Percentiles rank a stretch among this genome's conserved stretches.
Evolutionary conservation across 1,139 yeast species (phyloP).

Genomic region (Casaregolazyma suthepensis): DNA sequence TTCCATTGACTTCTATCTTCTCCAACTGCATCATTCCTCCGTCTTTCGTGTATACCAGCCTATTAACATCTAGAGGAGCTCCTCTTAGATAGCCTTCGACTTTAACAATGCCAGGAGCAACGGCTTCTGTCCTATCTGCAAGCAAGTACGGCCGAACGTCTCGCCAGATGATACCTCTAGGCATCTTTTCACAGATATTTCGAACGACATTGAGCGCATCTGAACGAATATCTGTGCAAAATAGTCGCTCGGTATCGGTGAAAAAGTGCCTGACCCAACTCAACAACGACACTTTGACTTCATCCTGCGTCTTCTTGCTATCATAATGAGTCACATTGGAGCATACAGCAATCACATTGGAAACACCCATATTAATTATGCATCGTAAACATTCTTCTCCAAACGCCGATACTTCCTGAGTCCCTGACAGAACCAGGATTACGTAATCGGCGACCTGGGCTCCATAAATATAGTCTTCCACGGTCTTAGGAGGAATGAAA

Average conservation of each 20-base stretch:
- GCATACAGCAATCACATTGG: conserved; percentile 73
- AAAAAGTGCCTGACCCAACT: conserved; percentile 86
- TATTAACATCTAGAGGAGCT: conserved; percentile 66
- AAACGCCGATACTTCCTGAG: conserved; percentile 70
- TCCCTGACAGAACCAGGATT: conserved; percentile 78
- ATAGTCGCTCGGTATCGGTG: conserved; percentile 76
- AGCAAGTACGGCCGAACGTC: conserved; percentile 82
- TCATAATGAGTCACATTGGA: conserved; percentile 64
- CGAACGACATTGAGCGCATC: conserved; percentile 72
- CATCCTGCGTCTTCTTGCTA: conserved; percentile 70
- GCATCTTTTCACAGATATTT: conserved; percentile 75
- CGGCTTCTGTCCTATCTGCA: conserved; percentile 58
- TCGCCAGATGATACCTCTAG: conserved; percentile 85
- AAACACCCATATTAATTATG: conserved; percentile 86
- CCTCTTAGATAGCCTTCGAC: conserved; percentile 88
- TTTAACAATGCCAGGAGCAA: conserved; percentile 41
- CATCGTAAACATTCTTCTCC: conserved; percentile 91
- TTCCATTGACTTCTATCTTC: conserved; percentile 38
- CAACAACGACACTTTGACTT: conserved; percentile 70
- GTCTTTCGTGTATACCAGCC: conserved; percentile 81
- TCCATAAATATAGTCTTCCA: conserved; percentile 72
- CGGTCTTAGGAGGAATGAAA: conserved; percentile 57
- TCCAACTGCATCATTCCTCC: conserved; percentile 82
- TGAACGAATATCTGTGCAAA: conserved; percentile 56
- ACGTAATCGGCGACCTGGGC: conserved; percentile 88